These are phyloP conservation scores for Apiotrichum akiyoshidainum DNA, from an alignment of 1,284 basidiomycete species.

Conservation along the genomic window DNA sequence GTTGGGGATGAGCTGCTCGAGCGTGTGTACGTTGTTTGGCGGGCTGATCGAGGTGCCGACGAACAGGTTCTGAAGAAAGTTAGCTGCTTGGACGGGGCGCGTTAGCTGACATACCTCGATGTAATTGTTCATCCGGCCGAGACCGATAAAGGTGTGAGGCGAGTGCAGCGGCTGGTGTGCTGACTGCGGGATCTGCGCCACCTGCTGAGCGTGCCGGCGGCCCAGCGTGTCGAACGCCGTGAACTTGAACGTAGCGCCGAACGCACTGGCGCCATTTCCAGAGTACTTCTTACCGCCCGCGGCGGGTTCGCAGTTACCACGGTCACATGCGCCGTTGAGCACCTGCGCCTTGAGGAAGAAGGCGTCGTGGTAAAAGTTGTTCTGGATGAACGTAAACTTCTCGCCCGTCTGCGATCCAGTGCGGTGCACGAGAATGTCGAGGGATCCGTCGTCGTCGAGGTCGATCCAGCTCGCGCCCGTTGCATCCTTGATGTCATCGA, in stretches of 20 bases:
- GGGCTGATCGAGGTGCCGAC: conserved; percentile 79
- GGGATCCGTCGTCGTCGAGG: conserved; percentile 91
- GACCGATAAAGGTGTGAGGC: conserved; percentile 92
- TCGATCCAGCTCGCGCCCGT: conserved; percentile 79
- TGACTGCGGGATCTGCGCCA: conserved; percentile 87
- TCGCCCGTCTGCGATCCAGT: conserved; percentile 59
- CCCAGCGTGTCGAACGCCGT: conserved; percentile 94
- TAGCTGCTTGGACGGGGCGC: too few species aligned
- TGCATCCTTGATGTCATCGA: conserved; percentile 73
- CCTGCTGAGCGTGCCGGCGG: conserved; percentile 82
- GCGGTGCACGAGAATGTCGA: conserved; percentile 88
- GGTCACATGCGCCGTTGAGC: conserved; percentile 86
- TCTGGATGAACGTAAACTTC: conserved; percentile 77
- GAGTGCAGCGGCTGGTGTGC: conserved; percentile 83
- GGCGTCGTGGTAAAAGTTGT: conserved; percentile 97
- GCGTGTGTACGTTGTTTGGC: conserved; percentile 67
- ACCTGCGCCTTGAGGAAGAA: conserved; percentile 98
- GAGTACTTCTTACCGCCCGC: conserved; percentile 66
- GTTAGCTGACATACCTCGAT: conserved; percentile 62
- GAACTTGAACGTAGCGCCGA: conserved; percentile 95
- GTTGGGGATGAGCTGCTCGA: conserved; percentile 97
- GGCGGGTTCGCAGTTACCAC: conserved; percentile 62
- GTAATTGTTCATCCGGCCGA: conserved; percentile 99
- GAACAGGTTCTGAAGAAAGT: conserved; percentile 65
- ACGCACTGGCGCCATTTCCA: conserved; percentile 88